Evolutionary conservation across 768 basidiomycete species (phyloP).

Genomic region (Rhizopogon salebrosus): DNA sequence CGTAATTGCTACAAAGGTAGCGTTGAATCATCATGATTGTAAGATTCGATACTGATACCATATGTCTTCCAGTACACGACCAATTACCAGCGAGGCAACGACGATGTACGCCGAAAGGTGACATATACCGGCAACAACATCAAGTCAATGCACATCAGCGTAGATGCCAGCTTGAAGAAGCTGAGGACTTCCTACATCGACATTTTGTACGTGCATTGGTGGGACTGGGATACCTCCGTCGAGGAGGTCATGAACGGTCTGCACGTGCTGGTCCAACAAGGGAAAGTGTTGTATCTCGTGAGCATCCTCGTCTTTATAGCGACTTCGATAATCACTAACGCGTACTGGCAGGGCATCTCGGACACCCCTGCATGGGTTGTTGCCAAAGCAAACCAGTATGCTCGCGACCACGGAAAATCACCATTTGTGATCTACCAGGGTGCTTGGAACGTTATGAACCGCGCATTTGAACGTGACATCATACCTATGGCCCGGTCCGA

Average conservation of each 20-base stretch:
- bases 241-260: constrained; percentile 54
- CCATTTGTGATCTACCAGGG: constrained; percentile 44
- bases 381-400: constrained; percentile 31
- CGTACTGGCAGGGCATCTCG: constrained; percentile 9
- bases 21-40: neutral
- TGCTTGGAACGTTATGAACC: constrained; percentile 24
- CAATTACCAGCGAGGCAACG: constrained; percentile 12
- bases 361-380: constrained; percentile 35
- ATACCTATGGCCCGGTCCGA: constrained; percentile 27
- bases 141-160: constrained; percentile 38
- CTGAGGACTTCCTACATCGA: constrained; percentile 18
- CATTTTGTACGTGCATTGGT: constrained; percentile 25
- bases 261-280: constrained; percentile 42
- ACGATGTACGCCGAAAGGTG: constrained; percentile 24
- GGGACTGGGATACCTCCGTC: constrained; percentile 48
- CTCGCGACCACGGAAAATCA: constrained; percentile 33
- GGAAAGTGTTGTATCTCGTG: constrained; percentile 46
- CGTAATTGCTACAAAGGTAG: constrained; percentile 40
- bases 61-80: constrained; percentile 14
- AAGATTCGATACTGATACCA: neutral
- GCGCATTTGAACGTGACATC: constrained; percentile 41
- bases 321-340: too few relatives aligned
- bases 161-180: constrained; percentile 23
- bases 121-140: constrained; percentile 44
- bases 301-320: neutral